Evolutionary conservation across 2,329 filamentous ascomycete genomes (phyloP).

Genomic region (Sclerotinia spermophila): DNA sequence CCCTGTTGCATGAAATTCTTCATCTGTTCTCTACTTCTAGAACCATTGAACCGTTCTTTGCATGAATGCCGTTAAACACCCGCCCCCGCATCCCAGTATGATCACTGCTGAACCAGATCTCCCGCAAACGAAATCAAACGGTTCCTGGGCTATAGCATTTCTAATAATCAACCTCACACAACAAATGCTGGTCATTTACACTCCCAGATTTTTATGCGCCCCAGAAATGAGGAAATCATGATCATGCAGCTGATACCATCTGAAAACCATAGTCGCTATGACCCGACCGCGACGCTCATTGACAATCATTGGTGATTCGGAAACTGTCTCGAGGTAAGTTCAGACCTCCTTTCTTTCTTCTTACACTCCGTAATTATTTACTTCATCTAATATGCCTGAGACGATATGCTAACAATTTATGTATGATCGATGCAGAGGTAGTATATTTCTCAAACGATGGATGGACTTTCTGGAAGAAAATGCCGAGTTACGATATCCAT

Average conservation of each 20-base stretch:
- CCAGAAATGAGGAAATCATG: slow-evolving; percentile 16
- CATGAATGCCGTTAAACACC: slow-evolving; percentile 2
- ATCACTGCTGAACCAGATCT: not conserved
- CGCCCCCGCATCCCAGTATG: not conserved
- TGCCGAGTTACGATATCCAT: slow-evolving; percentile 85
- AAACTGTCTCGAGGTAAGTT: slow-evolving; percentile 74
- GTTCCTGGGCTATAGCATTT: slow-evolving; percentile 4
- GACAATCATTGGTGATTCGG: slow-evolving; percentile 88
- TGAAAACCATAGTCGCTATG: slow-evolving; percentile 73
- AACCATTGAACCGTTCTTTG: slow-evolving; percentile 5
- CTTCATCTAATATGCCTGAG: slow-evolving; percentile 19
- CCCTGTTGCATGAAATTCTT: slow-evolving; percentile 22
- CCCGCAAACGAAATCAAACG: not conserved
- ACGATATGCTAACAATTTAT: slow-evolving; percentile 28
- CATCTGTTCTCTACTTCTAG: not conserved
- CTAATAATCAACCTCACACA: slow-evolving; percentile 9
- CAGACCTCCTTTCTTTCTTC: slow-evolving; percentile 21
- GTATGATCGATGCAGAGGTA: slow-evolving; percentile 57
- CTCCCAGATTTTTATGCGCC: slow-evolving; percentile 6
- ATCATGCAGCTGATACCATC: slow-evolving; percentile 21
- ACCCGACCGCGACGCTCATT: slow-evolving; percentile 88
- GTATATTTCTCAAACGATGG: slow-evolving; percentile 82
- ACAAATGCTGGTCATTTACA: not conserved
- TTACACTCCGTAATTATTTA: slow-evolving; percentile 3
- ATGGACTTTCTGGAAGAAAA: slow-evolving; percentile 88